Percentiles rank a stretch among this genome's conserved stretches.
Conservation (phyloP, 2,329 filamentous ascomycete genomes). For the Alternaria ventricosa region DNA sequence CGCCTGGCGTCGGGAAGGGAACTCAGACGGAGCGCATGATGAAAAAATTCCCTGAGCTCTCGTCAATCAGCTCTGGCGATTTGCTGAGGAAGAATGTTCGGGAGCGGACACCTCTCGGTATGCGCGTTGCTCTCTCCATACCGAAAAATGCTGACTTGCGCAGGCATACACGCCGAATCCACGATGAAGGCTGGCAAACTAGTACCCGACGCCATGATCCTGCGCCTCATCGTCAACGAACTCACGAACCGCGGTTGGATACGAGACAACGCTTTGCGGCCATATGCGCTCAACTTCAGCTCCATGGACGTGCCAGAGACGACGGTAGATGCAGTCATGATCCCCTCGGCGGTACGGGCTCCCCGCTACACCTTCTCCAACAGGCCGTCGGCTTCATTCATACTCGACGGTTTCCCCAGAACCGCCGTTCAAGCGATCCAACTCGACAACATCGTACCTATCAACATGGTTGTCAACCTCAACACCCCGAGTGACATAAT, state of each 20-base stretch:
- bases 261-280: constrained; percentile 55
- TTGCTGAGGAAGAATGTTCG: constrained; percentile 92
- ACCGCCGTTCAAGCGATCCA: constrained; percentile 80
- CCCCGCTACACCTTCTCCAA: constrained; percentile 61
- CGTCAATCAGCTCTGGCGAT: constrained; percentile 92
- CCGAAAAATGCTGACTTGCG: constrained; percentile 17
- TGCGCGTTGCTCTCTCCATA: constrained; percentile 16
- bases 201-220: constrained; percentile 90
- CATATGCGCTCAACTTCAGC: constrained; percentile 54
- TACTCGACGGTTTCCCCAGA: constrained; percentile 94
- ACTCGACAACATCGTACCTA: constrained; percentile 83
- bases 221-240: constrained; percentile 90
- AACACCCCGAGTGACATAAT: constrained; percentile 87
- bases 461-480: constrained; percentile 90
- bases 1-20: constrained; percentile 96
- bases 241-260: constrained; percentile 87
- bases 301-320: constrained; percentile 38
- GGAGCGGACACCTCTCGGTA: constrained; percentile 83
- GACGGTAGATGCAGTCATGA: constrained; percentile 52
- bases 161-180: constrained; percentile 88
- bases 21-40: constrained; percentile 93
- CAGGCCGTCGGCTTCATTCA: constrained; percentile 82
- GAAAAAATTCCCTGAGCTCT: constrained; percentile 83
- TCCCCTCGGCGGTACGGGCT: constrained; percentile 48
- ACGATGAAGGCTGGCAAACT: constrained; percentile 87